Evolutionary conservation across 2,329 filamentous ascomycete species (phyloP), one percentile per base, ranked within the genome.

Genomic region (Penicillium griseofulvum): DNA sequence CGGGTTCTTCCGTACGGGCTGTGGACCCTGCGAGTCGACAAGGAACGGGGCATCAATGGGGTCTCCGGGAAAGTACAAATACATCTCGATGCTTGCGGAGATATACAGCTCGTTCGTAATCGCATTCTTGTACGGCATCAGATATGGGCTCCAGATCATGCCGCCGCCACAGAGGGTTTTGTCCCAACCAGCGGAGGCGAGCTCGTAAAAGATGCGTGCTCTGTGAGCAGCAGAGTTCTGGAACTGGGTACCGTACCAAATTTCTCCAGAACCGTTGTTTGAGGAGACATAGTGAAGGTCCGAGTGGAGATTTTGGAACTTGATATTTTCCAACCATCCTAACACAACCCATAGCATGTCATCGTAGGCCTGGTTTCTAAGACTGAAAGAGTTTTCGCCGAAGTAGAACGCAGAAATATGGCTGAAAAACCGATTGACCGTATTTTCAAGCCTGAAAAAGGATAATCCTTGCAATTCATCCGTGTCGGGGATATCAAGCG

Each of bases 271-370:
- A 38, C 60, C 59, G 39, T 57, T 37, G 16, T 63, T 65, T 28
- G 63, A 58, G 17, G 62, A 55, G 16, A 64, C 57, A 65, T 87
- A 89, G 69, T 90, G 86, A 17, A 85, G 70, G 2, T 78, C 74
- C 2, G 83, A 84, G 68, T 95, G 90, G n/a, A 81, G 76, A 31
- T 85, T 77, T 49, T 93, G 83, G 68, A 96, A 91, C 62, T 88
- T 86, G 59, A 91, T 83, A 46, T 84, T 84, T 69, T 96, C 90
- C 49, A 97, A 77, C 92, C 93, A 97, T 59, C 88, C 90, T 36
- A 97, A 80, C 2, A 95, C 91, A 1, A 97, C 91, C 93, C 93
- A 97, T 3, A 96, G 82, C 77, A 96, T 96, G 71, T 97, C 93
- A 68, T 97, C 93, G 70, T 87, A 96, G 0, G 93, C 93, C 78